Conservation (phyloP, 225 moss, liverwort and hornwort genomes). For the Bryoerythrophyllum caledonicum region DNA sequence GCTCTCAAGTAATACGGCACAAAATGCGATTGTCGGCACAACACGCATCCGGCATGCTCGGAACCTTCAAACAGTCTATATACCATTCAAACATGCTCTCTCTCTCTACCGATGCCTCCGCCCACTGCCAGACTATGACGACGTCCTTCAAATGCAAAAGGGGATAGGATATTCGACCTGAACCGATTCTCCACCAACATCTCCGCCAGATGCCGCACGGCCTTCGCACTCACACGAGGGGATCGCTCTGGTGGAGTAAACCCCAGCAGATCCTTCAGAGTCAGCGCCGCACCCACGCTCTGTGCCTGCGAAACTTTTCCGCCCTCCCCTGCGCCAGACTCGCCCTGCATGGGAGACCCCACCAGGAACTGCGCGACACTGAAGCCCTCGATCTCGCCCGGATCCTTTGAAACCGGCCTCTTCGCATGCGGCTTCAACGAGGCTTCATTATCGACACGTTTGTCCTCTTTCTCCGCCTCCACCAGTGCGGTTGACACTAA, state of each 20-base stretch:
- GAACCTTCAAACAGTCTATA: no score
- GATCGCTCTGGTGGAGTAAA: background rate
- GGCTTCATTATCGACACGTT: background rate
- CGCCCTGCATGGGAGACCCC: constrained; percentile 34
- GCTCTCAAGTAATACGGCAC: background rate
- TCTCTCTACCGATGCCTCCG: background rate
- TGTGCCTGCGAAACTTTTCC: background rate
- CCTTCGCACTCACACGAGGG: constrained; percentile 18
- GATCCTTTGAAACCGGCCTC: constrained; percentile 26
- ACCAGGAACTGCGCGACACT: constrained; percentile 61
- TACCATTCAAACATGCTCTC: no score
- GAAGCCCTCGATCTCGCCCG: constrained; percentile 39
- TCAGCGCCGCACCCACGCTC: constrained; percentile 7
- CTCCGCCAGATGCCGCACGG: constrained; percentile 55
- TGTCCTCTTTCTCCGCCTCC: constrained; percentile 33
- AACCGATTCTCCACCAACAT: constrained; percentile 72
- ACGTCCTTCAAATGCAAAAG: background rate
- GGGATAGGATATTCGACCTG: constrained; percentile 48
- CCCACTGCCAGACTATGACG: background rate
- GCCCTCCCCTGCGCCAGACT: constrained; percentile 14
- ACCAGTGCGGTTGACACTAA: constrained; percentile 45
- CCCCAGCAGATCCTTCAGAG: constrained; percentile 62
- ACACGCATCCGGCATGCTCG: background rate
- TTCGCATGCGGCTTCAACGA: constrained; percentile 18
- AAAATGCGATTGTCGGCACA: background rate